Conservation (phyloP, 129 eudicot species). For the Calendula officinalis region DNA sequence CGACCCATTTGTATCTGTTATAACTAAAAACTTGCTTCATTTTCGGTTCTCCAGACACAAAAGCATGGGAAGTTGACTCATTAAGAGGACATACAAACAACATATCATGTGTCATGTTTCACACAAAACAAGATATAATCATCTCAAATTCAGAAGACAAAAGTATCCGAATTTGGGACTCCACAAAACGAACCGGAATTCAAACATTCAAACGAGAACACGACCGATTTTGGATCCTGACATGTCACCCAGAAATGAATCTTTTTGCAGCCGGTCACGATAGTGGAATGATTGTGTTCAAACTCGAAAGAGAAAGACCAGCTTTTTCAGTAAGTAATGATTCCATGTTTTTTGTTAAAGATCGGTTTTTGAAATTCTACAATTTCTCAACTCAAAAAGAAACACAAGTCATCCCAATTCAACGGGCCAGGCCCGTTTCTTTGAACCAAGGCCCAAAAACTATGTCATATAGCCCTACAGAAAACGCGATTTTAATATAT, state of each 20-base stretch:
- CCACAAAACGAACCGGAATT: constrained; percentile 44
- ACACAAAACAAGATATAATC: constrained; percentile 46
- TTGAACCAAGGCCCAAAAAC: constrained; percentile 49
- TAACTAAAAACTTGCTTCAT: neutral
- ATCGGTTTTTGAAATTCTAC: constrained; percentile 41
- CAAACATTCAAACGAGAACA: constrained; percentile 49
- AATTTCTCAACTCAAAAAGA: constrained; percentile 45
- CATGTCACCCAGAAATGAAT: constrained; percentile 53
- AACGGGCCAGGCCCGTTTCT: constrained; percentile 37
- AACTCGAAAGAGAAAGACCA: constrained; percentile 51
- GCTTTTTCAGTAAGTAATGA: constrained; percentile 49
- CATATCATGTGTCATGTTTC: constrained; percentile 50
- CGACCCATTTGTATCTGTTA: no score
- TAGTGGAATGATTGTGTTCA: constrained; percentile 49
- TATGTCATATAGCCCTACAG: constrained; percentile 50
- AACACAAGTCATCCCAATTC: constrained; percentile 39
- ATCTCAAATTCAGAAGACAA: constrained; percentile 52
- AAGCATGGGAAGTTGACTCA: constrained; percentile 61
- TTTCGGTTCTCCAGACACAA: constrained; percentile 35
- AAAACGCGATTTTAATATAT: constrained; percentile 45
- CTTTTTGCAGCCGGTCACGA: constrained; percentile 58
- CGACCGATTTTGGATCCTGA: constrained; percentile 52
- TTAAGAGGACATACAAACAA: constrained; percentile 52
- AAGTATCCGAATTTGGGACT: constrained; percentile 55
- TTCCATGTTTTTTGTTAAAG: constrained; percentile 45